Percentiles rank a stretch among this genome's conserved stretches.
Conservation (phyloP, 108 stramenopile genomes). For the Nitzschia putrida region DNA sequence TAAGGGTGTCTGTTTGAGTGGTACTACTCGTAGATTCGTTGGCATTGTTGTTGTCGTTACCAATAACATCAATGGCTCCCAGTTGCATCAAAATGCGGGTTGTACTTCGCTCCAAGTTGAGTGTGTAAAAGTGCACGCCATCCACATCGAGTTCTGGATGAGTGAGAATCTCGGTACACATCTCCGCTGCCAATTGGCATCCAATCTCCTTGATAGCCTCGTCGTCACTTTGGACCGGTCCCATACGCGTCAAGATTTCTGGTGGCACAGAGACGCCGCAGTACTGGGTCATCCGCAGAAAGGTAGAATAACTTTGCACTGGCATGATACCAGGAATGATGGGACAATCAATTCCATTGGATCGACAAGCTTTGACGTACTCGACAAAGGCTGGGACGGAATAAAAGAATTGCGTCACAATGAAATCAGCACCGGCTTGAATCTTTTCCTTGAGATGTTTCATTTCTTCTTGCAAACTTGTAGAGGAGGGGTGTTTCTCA, state of each 20-base stretch:
- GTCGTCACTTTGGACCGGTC: conserved; percentile 85
- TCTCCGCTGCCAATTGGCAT: conserved; percentile 82
- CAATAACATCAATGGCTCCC: conserved; percentile 42
- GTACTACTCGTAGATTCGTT: neutral
- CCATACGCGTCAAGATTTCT: conserved; percentile 57
- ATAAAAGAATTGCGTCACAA: conserved; percentile 97
- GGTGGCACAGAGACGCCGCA: conserved; percentile 78
- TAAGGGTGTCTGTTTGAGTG: neutral
- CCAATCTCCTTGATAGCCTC: conserved; percentile 93
- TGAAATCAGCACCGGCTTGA: conserved; percentile 93
- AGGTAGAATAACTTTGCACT: conserved; percentile 85
- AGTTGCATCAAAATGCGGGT: conserved; percentile 68
- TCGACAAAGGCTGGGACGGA: conserved; percentile 78
- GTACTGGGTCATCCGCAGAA: conserved; percentile 81
- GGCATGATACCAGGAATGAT: conserved; percentile 96
- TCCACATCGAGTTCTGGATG: conserved; percentile 31
- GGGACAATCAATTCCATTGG: conserved; percentile 81
- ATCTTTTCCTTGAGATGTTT: conserved; percentile 90
- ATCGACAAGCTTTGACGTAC: conserved; percentile 77
- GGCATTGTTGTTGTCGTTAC: neutral
- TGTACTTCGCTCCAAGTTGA: conserved; percentile 91
- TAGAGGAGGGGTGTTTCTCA: conserved; percentile 88
- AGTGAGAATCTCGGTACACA: conserved; percentile 68
- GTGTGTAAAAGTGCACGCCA: conserved; percentile 94
- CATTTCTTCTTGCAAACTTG: conserved; percentile 68